phyloP scores from a whole-genome alignment of 257 asterid species.

The Forsythia viridissima region DNA sequence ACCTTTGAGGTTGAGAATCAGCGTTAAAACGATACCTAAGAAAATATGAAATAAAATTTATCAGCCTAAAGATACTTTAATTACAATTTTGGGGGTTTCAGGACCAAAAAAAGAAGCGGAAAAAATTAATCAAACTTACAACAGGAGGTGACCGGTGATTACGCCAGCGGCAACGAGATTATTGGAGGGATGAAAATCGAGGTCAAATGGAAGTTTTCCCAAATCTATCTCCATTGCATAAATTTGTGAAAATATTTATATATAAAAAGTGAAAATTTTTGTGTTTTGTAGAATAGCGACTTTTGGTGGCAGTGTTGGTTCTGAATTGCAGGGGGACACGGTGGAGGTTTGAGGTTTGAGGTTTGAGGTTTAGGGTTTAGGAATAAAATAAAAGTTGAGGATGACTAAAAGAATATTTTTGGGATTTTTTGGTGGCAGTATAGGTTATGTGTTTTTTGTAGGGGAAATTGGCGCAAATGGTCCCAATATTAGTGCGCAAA shows the following conservation, averaged over 20 bases:
- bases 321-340: not conserved
- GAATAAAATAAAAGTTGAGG: not conserved
- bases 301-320: not conserved
- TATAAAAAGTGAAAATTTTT: not conserved
- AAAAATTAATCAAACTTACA: conserved; percentile 46
- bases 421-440: no score
- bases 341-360: no score
- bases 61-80: not conserved
- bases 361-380: not conserved
- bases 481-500: no score
- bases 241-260: not conserved
- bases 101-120: not conserved
- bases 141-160: conserved; percentile 66
- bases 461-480: no score
- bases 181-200: conserved; percentile 80
- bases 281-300: not conserved
- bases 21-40: conserved; percentile 65
- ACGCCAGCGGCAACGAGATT: conserved; percentile 80
- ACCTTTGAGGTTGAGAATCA: conserved; percentile 72
- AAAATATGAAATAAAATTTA: not conserved
- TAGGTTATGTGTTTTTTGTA: no score
- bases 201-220: conserved; percentile 69
- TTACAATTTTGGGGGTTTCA: not conserved
- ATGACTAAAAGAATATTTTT: no score
- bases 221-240: conserved; percentile 66